phyloP scores from a whole-genome alignment of 192 early-diverging fungal genomes.

The Funneliformis mosseae region DNA sequence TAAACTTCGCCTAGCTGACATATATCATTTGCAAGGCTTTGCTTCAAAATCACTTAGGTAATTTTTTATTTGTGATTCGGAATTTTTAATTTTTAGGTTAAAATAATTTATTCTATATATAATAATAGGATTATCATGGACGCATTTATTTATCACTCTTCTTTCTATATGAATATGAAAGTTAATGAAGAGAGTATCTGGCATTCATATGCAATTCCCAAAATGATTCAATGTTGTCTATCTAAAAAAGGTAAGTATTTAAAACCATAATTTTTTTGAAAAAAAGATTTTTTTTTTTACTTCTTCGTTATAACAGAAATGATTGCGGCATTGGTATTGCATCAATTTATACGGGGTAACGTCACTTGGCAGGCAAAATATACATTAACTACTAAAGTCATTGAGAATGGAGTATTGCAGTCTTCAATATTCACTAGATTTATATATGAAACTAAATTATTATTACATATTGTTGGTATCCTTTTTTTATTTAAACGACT shows the following conservation, averaged over 20 bases:
- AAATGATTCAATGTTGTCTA: conserved; percentile 16
- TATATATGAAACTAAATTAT: conserved; percentile 7
- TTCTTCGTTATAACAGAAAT: neutral
- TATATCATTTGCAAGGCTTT: conserved; percentile 4
- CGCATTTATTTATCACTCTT: neutral
- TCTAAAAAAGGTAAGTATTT: conserved; percentile 21
- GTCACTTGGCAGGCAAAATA: neutral
- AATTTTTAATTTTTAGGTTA: neutral
- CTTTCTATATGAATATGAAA: neutral
- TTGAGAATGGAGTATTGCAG: neutral
- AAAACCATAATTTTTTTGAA: neutral
- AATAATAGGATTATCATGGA: neutral
- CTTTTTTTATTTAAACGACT: neutral
- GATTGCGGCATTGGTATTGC: conserved; percentile 1
- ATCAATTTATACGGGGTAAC: neutral
- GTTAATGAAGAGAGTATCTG: neutral
- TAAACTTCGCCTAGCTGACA: neutral
- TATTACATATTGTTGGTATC: neutral
- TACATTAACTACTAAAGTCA: neutral
- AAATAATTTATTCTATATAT: neutral
- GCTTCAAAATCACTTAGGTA: conserved; percentile 1
- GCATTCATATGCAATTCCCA: neutral
- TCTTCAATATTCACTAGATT: neutral
- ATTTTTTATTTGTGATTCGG: neutral
- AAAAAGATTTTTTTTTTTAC: neutral